Evolutionary conservation across 345 rosid species (phyloP).

Genomic region (Isatis tinctoria): DNA sequence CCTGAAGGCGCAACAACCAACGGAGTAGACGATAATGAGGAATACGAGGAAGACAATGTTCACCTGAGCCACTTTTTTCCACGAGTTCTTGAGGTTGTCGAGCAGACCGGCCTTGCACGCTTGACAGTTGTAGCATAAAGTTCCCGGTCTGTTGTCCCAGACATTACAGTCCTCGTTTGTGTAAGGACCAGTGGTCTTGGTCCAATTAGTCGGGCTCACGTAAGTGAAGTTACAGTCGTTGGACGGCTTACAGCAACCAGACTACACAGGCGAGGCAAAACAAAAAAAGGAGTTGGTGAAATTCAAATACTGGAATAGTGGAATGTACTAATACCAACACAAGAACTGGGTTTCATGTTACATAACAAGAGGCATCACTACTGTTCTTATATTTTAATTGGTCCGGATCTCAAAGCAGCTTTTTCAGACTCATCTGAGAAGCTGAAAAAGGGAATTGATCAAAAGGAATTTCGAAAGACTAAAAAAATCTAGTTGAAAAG

Average conservation of each 20-base stretch:
- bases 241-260: slow-evolving; percentile 98
- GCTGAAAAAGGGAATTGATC: neutral
- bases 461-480: neutral
- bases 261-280: slow-evolving; percentile 41
- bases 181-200: slow-evolving; percentile 9
- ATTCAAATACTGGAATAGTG: neutral
- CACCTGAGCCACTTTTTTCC: slow-evolving; percentile 92
- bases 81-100: slow-evolving; percentile 70
- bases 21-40: slow-evolving; percentile 74
- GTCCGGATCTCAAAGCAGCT: neutral
- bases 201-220: slow-evolving; percentile 65
- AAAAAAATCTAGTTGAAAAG: neutral
- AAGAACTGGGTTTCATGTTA: neutral
- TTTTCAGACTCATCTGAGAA: neutral
- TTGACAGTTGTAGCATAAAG: slow-evolving; percentile 71
- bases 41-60: slow-evolving; percentile 77
- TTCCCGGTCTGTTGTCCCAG: slow-evolving; percentile 47
- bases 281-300: neutral
- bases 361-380: neutral
- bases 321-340: neutral
- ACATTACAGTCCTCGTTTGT: slow-evolving; percentile 56
- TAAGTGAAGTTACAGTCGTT: slow-evolving; percentile 66
- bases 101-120: slow-evolving; percentile 95
- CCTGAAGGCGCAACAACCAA: slow-evolving; percentile 99
- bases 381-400: neutral